Percentiles rank a stretch among this genome's conserved stretches.
These are phyloP conservation scores for Phialophora macrospora DNA, from an alignment of 2,329 filamentous ascomycete species.

Conservation along the genomic window DNA sequence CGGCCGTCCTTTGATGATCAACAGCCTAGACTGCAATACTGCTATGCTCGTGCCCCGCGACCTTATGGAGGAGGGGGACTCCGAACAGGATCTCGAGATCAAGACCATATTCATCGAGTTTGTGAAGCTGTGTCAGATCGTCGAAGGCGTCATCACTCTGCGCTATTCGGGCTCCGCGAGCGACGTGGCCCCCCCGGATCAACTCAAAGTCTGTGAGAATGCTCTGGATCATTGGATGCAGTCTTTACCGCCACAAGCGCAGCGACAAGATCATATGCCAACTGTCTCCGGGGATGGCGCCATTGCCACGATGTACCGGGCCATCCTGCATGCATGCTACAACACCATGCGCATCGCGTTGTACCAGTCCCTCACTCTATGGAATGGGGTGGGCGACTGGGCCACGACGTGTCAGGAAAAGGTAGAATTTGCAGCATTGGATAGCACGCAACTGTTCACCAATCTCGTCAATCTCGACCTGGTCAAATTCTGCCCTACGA, in stretches of 20 bases:
- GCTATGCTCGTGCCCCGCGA: constrained; percentile 9
- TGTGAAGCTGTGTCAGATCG: constrained; percentile 17
- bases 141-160: constrained; percentile 17
- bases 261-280: constrained; percentile 13
- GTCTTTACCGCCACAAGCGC: constrained; percentile 10
- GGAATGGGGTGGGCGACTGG: constrained; percentile 13
- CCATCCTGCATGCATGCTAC: constrained; percentile 13
- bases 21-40: constrained; percentile 14
- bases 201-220: constrained; percentile 18
- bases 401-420: constrained; percentile 12
- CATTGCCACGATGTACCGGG: constrained; percentile 9
- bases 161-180: constrained; percentile 8
- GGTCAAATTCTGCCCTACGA: constrained; percentile 14
- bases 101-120: constrained; percentile 20
- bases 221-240: constrained; percentile 11
- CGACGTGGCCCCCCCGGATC: constrained; percentile 4
- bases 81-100: constrained; percentile 11
- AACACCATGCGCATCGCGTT: constrained; percentile 18
- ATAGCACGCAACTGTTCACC: constrained; percentile 17
- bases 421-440: constrained; percentile 15
- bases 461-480: constrained; percentile 19
- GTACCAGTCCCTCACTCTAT: constrained; percentile 17
- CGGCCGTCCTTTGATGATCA: constrained; percentile 18
- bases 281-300: not conserved
- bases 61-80: constrained; percentile 13